Base-by-base conservation (phyloP, 2,329 filamentous ascomycete genomes). In the Mycosphaerella sp. region DNA sequence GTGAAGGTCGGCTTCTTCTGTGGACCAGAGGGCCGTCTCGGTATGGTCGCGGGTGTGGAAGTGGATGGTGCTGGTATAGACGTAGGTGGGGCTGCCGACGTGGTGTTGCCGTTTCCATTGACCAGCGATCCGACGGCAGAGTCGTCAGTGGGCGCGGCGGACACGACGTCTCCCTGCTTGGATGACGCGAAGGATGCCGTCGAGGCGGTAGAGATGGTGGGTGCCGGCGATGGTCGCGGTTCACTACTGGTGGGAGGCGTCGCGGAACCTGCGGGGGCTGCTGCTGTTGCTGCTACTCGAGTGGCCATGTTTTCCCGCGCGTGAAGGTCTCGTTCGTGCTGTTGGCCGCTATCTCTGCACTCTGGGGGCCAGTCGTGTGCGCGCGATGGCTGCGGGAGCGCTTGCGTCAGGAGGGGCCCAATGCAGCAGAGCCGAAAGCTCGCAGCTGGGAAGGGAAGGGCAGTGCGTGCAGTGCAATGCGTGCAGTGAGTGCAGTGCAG, bases 101-200 rank as follows among this genome's bases (percentile, higher is more conserved):
- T 38, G 5, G 12, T 50, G 53, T 66, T 58, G 51, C 59, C 63
- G 51, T 63, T 65, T 23, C 53, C 42, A 36, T 52, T 45, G 46
- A 49, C 48, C 29, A 53, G 42, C 8, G 45, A 58, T 45, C 34
- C 34, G 12, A 58, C 51, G 32, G 43, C 38, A 5, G 54, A 6
- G 17, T 44, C 42, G 40, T 17, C 40, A 17, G 40, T 17, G 14
- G 40, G 14, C 14, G 40, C 48, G 41, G 49, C 48, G 32, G 54
- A 42, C 17, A 41, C 31, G 10, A 41, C 7, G 38, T 44, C 32
- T 46, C 42, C 48, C 14, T 49, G 48, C 10, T 52, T 57, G 34
- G 69, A 51, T 7, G 48, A 74, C 56, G 73, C 73, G 29, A 70
- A 66, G 31, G 75, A 76, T 59, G 70, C 65, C 56, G 74, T 75